Base-by-base conservation (phyloP, 106 monocot genomes). In the Platanthera guangdongensis region DNA sequence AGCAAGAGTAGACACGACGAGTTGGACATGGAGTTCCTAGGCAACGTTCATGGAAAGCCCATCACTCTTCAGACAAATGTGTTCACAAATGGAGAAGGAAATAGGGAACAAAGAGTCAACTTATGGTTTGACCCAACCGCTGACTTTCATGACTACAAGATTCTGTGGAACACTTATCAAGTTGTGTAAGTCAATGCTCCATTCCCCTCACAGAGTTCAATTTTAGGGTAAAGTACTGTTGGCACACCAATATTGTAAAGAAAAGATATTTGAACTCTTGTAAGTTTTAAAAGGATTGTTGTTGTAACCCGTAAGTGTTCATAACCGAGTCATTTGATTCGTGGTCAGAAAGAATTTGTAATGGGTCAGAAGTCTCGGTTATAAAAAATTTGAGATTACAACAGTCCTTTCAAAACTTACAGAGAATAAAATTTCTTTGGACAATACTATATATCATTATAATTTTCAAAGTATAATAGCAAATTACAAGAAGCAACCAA, bases 81-180 rank as follows among this genome's bases (percentile, higher is more conserved):
- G 45, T 86, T 79, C 55, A 59, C 71, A 47, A 74, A 77, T 68
- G 86, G 82, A 28, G 49, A 73, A 4, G 82, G 86, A 13, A 55
- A 79, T 49, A 72, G 86, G 51, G 82, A 80, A 76, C 76, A 86
- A 63, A 72, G 79, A 55, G 62, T 83, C 45, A 4, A 32, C 9
- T 74, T 85, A 21, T 79, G 85, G 85, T 85, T 82, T 39, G 82
- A 85, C 52, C 82, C 85, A 13, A 32, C 82, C 13, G 79, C 82
- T 4, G 79, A 76, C 10, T 77, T 86, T 77, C 82, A 86, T 18
- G 57, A 74, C 30, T 82, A 86, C 74, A 82, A 64, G 68, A 72
- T 85, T 18, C 67, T 88, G 11, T 88, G 88, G 88, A 89, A 88
- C 81, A 78, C 81, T 28, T 78, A 75, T 57, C 91, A 88, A n/a